Base-by-base conservation (phyloP, 441 rosid species). In the Gossypium davidsonii region DNA sequence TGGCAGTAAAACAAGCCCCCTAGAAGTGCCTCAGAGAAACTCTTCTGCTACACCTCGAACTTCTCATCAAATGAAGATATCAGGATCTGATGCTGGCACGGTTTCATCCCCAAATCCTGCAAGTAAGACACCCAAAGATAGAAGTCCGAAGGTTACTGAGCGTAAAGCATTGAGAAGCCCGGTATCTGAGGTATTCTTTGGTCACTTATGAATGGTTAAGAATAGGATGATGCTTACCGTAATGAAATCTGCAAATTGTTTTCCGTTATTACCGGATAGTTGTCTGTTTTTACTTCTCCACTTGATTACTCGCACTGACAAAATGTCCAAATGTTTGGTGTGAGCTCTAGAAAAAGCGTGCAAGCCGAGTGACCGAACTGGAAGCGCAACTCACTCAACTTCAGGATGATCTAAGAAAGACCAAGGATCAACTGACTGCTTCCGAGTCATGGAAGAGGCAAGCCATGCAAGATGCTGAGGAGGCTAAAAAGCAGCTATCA, bases 391-490 rank as follows among this genome's bases (percentile, higher is more conserved):
- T 91, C 44, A 62, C 84, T 78, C 94, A 90, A 77, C 91, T 96
- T 69, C 94, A 88, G 79, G 97, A 88, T 61, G 97, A 96, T 58
- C 88, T 96, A 25, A 92, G 88, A 83, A 91, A 79, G 83, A 83
- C 90, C 17, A 96, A 90, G 80, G 96, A 93, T 31, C 88, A 90
- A 74, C 81, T 93, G 70, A 89, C 46, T 17, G 73, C 87, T 15
- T 87, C 97, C 1, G 99, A 96, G 79, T 82, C 92, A 5, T 79
- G 58, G 62, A 96, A 88, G 80, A 87, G 85, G 79, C 82, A 79
- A 76, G 94, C 97, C 44, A 85, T 84, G 78, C 88, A 90, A 76
- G 93, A 96, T 67, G 89, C 93, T 37, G 96, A 92, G 71, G 97
- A 89, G 69, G 80, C 92, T 57, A 89, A 86, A 77, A 86, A 82